Base-by-base conservation (phyloP, 2,329 filamentous ascomycete species). In the Aspergillus carbonarius region DNA sequence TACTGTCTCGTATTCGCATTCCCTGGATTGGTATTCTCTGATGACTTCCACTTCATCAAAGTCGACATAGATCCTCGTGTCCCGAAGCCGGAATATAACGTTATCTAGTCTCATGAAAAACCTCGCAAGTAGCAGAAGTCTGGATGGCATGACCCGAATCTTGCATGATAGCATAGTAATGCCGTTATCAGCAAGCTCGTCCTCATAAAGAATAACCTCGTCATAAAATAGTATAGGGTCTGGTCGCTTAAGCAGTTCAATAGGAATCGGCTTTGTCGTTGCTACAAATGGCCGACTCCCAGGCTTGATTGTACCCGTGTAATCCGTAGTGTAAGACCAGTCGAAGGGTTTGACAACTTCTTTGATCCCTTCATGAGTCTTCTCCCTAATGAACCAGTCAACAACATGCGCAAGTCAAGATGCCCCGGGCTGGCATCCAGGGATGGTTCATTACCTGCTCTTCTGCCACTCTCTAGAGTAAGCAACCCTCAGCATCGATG, bases 181-280 rank as follows among this genome's bases (percentile, higher is more conserved):
- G 61, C 95, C 95, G 72, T 99, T 99, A 76, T 99, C 95, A 60
- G 96, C 95, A 48, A 99, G 85, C 80, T 99, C 95, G 78, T 96
- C 96, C 79, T 99, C 95, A 74, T 96, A 99, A 49, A 99, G 83
- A 68, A 97, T 87, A 39, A 99, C 92, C 68, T 98, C 92, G 78
- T 98, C 93, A 73, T 96, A 96, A 82, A 98, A 97, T 5, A 96
- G 79, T 64, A 99, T 99, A 0, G 95, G 95, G 73, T 99, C 95
- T 13, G 91, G 90, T 32, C 91, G 86, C 73, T 89, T 92, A 52
- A 99, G 84, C 42, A 98, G 83, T 68, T 93, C 91, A 57, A 96
- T 83, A 4, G 95, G 93, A 62, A 99, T 95, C 56, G 82, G 76
- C 17, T 77, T 78, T n/a, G 77, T 74, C 20, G 78, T 79, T 17